A percentile compares a stretch with the other conserved stretches of the same genome.
These are phyloP conservation scores for Starmerella roubikii DNA, from an alignment of 805 yeast genomes.

Conservation along the genomic window DNA sequence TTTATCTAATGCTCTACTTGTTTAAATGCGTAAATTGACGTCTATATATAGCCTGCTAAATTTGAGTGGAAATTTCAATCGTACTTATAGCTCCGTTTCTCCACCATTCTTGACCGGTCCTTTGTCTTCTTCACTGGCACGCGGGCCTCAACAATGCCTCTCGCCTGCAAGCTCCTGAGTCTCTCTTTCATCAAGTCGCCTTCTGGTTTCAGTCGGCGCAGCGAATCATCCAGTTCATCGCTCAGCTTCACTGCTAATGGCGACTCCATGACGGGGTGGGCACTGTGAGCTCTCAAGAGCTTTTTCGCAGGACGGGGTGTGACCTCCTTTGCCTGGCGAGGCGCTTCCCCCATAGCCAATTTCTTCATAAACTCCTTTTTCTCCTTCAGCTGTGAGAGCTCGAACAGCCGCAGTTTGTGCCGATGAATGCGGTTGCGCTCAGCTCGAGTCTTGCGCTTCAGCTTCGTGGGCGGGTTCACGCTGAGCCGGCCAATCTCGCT, in stretches of 20 bases:
- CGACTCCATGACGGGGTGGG: conserved; percentile 35
- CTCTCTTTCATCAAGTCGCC: conserved; percentile 76
- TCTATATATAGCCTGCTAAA: not conserved
- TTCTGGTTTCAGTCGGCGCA: conserved; percentile 77
- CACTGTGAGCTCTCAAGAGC: conserved; percentile 31
- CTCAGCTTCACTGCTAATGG: conserved; percentile 66
- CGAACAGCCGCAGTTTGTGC: conserved; percentile 46
- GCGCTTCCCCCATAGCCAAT: conserved; percentile 7
- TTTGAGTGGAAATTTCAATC: conserved; percentile 32
- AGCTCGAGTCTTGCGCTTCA: conserved; percentile 60
- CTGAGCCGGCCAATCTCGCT: conserved; percentile 35
- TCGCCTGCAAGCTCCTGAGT: conserved; percentile 64
- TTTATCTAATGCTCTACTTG: too few species aligned
- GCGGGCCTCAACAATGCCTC: conserved; percentile 80
- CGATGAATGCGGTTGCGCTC: conserved; percentile 62
- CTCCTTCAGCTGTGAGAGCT: conserved; percentile 30
- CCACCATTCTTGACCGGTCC: conserved; percentile 63
- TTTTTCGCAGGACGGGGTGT: conserved; percentile 14
- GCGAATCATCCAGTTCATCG: conserved; percentile 74
- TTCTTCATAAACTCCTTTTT: conserved; percentile 10
- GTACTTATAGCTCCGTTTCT: conserved; percentile 91
- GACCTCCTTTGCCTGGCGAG: not conserved
- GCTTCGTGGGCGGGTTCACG: conserved; percentile 52
- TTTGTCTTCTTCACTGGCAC: conserved; percentile 47
- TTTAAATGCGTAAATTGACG: too few species aligned